Evolutionary conservation across 139 green algal species (phyloP).

Genomic region (Volvox reticuliferus): DNA sequence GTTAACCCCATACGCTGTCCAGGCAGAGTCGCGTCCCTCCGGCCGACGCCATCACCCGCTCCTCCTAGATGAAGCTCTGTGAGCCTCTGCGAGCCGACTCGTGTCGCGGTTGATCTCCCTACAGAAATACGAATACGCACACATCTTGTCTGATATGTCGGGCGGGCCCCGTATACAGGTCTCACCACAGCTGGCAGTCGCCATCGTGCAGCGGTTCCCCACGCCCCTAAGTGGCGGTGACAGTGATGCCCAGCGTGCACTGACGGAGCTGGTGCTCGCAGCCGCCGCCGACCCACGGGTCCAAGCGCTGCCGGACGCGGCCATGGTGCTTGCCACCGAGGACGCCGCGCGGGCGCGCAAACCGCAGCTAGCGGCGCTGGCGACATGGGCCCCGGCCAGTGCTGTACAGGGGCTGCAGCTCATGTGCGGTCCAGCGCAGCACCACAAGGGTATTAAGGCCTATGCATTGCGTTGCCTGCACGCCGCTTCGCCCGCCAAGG

Average conservation of each 20-base stretch:
- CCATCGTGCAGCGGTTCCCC: constrained; percentile 62
- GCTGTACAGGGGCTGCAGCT: constrained; percentile 77
- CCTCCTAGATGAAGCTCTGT: no score
- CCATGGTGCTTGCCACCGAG: constrained; percentile 67
- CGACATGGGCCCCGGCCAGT: constrained; percentile 67
- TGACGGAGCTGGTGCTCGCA: constrained; percentile 2
- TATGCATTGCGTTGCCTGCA: constrained; percentile 68
- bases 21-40: no score
- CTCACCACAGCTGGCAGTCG: constrained; percentile 70
- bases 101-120: no score
- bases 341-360: constrained; percentile 28
- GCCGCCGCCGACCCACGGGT: constrained; percentile 24
- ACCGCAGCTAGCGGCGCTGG: constrained; percentile 61
- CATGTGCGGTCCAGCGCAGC: constrained; percentile 61
- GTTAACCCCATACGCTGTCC: no score
- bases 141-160: no score
- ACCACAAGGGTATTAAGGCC: constrained; percentile 53
- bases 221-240: neutral
- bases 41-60: no score
- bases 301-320: constrained; percentile 66
- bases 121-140: no score
- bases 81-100: no score
- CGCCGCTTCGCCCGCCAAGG: constrained; percentile 59
- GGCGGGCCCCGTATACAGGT: constrained; percentile 49
- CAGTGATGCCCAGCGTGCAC: neutral